Conservation (phyloP, 768 basidiomycete species). For the Psilocybe azurescens region DNA sequence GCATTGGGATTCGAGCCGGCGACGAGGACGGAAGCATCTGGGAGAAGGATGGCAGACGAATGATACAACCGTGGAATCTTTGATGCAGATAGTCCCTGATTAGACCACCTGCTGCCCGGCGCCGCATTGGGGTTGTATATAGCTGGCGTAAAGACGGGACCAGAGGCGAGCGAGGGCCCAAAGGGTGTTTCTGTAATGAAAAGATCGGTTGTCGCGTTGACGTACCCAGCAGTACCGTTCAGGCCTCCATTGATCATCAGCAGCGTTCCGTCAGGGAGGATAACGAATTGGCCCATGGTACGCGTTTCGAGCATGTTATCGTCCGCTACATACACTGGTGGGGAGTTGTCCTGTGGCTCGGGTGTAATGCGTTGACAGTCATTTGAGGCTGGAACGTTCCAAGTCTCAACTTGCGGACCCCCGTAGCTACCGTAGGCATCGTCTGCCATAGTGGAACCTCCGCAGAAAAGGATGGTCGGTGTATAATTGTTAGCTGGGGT, state of each 20-base stretch:
- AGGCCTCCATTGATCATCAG: slow-evolving; percentile 79
- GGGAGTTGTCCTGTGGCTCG: slow-evolving; percentile 71
- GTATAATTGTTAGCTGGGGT: slow-evolving; percentile 87
- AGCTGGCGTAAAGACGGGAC: slow-evolving; percentile 75
- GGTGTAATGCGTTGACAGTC: slow-evolving; percentile 87
- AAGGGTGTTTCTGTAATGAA: slow-evolving; percentile 59
- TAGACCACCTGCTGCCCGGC: slow-evolving; percentile 75
- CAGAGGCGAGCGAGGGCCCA: slow-evolving; percentile 76
- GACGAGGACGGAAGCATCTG: slow-evolving; percentile 83
- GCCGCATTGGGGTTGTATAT: slow-evolving; percentile 81
- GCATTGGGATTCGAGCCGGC: slow-evolving; percentile 93
- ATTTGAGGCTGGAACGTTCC: slow-evolving; percentile 64
- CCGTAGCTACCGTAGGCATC: slow-evolving; percentile 77
- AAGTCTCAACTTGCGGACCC: slow-evolving; percentile 72
- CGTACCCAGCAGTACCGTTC: slow-evolving; percentile 89
- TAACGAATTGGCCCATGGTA: slow-evolving; percentile 94
- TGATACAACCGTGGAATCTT: slow-evolving; percentile 86
- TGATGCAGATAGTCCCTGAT: slow-evolving; percentile 60
- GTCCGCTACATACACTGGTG: slow-evolving; percentile 65
- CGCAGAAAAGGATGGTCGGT: slow-evolving; percentile 88
- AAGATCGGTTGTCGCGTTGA: slow-evolving; percentile 40
- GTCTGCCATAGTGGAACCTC: slow-evolving; percentile 80
- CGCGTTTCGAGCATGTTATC: slow-evolving; percentile 75
- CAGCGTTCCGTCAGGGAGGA: slow-evolving; percentile 75
- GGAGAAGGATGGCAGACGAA: slow-evolving; percentile 84